Conservation (phyloP, 2,329 filamentous ascomycete species). For the Knoxdaviesia capensis region DNA sequence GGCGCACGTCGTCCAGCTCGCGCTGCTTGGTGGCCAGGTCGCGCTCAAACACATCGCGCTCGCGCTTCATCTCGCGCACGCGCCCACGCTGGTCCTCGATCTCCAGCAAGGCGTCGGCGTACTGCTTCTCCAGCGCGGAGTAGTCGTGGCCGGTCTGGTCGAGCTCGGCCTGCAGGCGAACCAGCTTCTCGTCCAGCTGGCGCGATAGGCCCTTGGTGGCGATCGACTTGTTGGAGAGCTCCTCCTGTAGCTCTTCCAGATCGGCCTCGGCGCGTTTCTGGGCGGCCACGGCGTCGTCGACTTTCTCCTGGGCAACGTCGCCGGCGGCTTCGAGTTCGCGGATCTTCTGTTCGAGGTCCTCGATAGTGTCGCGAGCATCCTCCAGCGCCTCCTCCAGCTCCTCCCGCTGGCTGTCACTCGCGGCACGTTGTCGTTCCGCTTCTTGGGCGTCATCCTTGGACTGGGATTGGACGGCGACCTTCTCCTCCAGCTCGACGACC, state of each 20-base stretch:
- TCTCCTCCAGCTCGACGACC: slow-evolving; percentile 34
- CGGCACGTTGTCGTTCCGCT: slow-evolving; percentile 13
- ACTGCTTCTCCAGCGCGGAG: slow-evolving; percentile 29
- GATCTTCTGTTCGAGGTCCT: slow-evolving; percentile 34
- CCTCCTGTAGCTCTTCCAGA: slow-evolving; percentile 49
- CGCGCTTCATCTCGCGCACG: slow-evolving; percentile 21
- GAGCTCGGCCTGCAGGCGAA: slow-evolving; percentile 46
- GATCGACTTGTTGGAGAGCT: slow-evolving; percentile 62
- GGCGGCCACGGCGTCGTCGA: slow-evolving; percentile 30
- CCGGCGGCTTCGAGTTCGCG: slow-evolving; percentile 32
- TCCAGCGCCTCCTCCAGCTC: slow-evolving; percentile 24
- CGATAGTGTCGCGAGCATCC: slow-evolving; percentile 36
- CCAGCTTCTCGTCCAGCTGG: slow-evolving; percentile 52
- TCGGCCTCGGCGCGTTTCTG: slow-evolving; percentile 37
- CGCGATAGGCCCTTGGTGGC: slow-evolving; percentile 54
- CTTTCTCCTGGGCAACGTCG: slow-evolving; percentile 31
- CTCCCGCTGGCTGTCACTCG: neutral
- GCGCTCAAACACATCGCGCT: slow-evolving; percentile 18
- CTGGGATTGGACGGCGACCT: slow-evolving; percentile 10
- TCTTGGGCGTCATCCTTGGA: neutral
- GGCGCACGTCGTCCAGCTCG: slow-evolving; percentile 36
- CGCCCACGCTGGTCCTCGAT: slow-evolving; percentile 22
- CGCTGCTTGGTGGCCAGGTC: slow-evolving; percentile 28
- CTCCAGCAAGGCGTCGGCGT: slow-evolving; percentile 23
- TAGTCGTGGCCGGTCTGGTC: slow-evolving; percentile 29